Base-by-base conservation (phyloP, 176 grass and related monocot species). In the Carex cristatella region DNA sequence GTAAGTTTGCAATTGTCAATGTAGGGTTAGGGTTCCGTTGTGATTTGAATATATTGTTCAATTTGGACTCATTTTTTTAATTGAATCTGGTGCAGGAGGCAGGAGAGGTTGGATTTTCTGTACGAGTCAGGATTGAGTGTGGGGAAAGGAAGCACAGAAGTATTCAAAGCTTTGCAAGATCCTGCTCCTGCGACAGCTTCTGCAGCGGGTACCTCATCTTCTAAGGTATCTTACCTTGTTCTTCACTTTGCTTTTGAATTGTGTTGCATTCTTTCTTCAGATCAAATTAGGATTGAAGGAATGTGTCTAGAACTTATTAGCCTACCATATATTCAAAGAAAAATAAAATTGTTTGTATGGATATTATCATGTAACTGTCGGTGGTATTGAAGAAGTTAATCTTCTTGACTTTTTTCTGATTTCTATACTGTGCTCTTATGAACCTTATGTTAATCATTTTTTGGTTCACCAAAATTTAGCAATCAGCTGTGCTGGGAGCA, bases 71-170 rank as follows among this genome's bases (percentile, higher is more conserved):
- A 61, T 4, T 61, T 79, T 79, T 19, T 53, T 44, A 65, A 46
- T 61, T 35, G 14, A 69, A 65, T 85, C 18, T 78, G 44, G 19
- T 87, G 57, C 84, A 95, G 93, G 91, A 90, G 89, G 48, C 96
- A 95, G 84, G 96, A 99, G 77, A 88, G 93, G 64, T 94, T 99
- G 72, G 93, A 99, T 82, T 99, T 99, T 85, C 93, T 99, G 55
- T 99, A 99, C 8, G 96, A 99, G 81, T 99, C 96, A 14, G 96
- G 96, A 1, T 90, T 99, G 86, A 91, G 87, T 8, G 91, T 92
- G 7, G 96, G 96, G 19, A 99, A 99, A 86, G 93, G 82, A 67
- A 94, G 93, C 53, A 95, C 91, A 0, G 96, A 99, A 28, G 96
- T 90, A 18, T 99, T 99, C 81, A 94, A 99, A 83, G 90, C 91